Evolutionary conservation across 78 protist genomes (phyloP), one percentile per base, ranked within the genome.

Genomic region (Andalucia godoyi): DNA sequence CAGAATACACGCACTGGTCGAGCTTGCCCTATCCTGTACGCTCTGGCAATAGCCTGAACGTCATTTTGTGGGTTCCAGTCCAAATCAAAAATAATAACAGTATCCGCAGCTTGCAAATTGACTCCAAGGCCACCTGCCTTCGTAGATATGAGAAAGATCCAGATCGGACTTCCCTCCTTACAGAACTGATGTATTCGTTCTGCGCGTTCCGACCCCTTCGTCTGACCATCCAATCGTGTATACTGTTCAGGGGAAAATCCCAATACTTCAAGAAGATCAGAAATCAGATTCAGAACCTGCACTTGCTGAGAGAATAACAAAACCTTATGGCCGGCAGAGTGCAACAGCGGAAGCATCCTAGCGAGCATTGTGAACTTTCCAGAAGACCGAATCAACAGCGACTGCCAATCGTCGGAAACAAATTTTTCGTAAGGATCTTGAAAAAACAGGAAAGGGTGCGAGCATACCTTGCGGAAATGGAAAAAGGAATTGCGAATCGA

Each of bases 1-100:
- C 98, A 83, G 72, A 79, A 93, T 9, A 94, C 94, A 0, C 54
- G 45, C 32, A 91, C 97, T 18, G 84, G 77, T 43, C 74, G 76
- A 58, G 70, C 90, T 78, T 97, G 99, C 18, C 99, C 99, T 49
- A 92, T 83, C 36, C 99, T 83, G 65, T 97, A 99, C n/a, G 96
- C 88, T 13, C 91, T 29, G 29, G 63, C 85, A 33, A 76, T 80
- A 4, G 94, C 98, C 68, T 95, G 99, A n/a, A 93, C 8, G 65
- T 95, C 99, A 63, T 91, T 85, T 37, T 89, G 96, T 12, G 99
- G 98, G 72, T 95, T 93, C 98, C 98, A 95, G 66, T 95, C 99
- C 18, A 68, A 38, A 66, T 96, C 99, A 57, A 83, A 92, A 60
- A 96, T 88, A 69, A 96, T 76, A 45, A 92, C 96, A 2, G 98